Evolutionary conservation across 2,329 filamentous ascomycete species (phyloP).

Genomic region (Plectosphaerella cucumerina): DNA sequence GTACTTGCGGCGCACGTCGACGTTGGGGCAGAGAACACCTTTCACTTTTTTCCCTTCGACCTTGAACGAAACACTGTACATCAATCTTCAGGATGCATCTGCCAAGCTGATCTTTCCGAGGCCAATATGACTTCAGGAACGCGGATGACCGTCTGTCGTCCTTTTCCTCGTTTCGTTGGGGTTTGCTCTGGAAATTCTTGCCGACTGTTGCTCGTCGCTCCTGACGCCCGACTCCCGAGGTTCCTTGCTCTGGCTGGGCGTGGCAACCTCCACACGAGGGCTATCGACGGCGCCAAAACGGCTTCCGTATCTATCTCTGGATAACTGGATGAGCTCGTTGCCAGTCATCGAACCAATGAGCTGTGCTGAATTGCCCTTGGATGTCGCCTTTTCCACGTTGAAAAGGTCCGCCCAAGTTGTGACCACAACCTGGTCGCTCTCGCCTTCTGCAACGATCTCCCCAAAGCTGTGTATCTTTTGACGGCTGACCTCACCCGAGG

Average conservation of each 20-base stretch:
- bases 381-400: slow-evolving; percentile 29
- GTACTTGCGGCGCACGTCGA: too few species aligned
- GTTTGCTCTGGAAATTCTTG: neutral
- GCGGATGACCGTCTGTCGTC: neutral
- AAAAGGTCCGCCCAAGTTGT: slow-evolving; percentile 37
- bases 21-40: too few species aligned
- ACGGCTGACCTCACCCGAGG: slow-evolving; percentile 20
- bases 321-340: slow-evolving; percentile 14
- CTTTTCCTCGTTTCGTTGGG: neutral
- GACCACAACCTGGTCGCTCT: slow-evolving; percentile 35
- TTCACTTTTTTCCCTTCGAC: too few species aligned
- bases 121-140: too few species aligned
- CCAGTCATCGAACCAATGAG: slow-evolving; percentile 30
- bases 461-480: slow-evolving; percentile 29
- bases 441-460: slow-evolving; percentile 28
- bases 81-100: too few species aligned
- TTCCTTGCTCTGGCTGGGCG: neutral
- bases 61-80: too few species aligned
- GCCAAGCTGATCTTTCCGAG: too few species aligned
- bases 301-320: slow-evolving; percentile 14
- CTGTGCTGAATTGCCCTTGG: slow-evolving; percentile 27
- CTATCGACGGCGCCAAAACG: slow-evolving; percentile 10
- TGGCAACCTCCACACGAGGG: neutral
- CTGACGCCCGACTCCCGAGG: neutral
- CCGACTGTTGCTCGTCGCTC: neutral